These are phyloP conservation scores for Aspergillus ibericus DNA, from an alignment of 2,329 filamentous ascomycete species.

Conservation along the genomic window DNA sequence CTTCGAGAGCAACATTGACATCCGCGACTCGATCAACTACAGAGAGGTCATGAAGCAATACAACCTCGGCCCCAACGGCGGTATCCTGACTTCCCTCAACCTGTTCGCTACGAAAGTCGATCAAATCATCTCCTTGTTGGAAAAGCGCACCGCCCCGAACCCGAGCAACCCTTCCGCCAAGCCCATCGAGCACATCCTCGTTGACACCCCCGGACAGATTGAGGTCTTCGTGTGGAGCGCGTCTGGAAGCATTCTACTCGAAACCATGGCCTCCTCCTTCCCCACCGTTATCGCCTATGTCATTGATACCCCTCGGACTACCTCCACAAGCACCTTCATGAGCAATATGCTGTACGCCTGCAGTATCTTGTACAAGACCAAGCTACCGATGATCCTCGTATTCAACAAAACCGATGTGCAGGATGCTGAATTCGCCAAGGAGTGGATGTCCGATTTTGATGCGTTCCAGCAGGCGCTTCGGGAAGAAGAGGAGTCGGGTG, in stretches of 20 bases:
- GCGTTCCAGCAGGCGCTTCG: slow-evolving; percentile 85
- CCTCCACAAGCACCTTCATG: slow-evolving; percentile 97
- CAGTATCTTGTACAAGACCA: slow-evolving; percentile 98
- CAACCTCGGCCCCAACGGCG: slow-evolving; percentile 94
- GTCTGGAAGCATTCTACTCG: slow-evolving; percentile 88
- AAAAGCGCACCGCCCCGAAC: slow-evolving; percentile 75
- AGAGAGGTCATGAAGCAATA: slow-evolving; percentile 99
- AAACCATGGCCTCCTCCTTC: slow-evolving; percentile 88
- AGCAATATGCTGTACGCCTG: slow-evolving; percentile 99
- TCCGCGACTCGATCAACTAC: slow-evolving; percentile 98
- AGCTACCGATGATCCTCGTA: slow-evolving; percentile 95
- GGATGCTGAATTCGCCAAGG: slow-evolving; percentile 84
- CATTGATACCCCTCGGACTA: slow-evolving; percentile 92
- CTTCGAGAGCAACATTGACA: slow-evolving; percentile 97
- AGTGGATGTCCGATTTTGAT: slow-evolving; percentile 99
- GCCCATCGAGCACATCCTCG: slow-evolving; percentile 77
- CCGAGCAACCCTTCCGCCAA: slow-evolving; percentile 47
- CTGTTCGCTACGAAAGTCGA: slow-evolving; percentile 98
- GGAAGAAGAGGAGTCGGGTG: slow-evolving; percentile 74
- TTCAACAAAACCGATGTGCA: slow-evolving; percentile 99
- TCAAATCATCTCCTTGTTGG: slow-evolving; percentile 83
- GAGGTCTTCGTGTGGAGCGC: slow-evolving; percentile 99
- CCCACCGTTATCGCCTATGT: slow-evolving; percentile 97
- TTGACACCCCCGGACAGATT: slow-evolving; percentile 96
- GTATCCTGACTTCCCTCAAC: slow-evolving; percentile 92